phyloP scores from a whole-genome alignment of 176 grass and related monocot genomes.

The Hordeum vulgare region MorexV3_pseudomolecules_assembly NC_058520.1:376567586-376568085 shows the following conservation, averaged over 20 bases:
- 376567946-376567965: neutral
- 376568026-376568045: neutral
- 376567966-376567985: neutral
- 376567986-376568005: neutral
- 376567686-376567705: neutral
- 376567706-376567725: neutral
- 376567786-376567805: neutral
- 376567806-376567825: neutral
- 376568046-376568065: neutral
- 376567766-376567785: neutral
- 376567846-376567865: neutral
- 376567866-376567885: neutral
- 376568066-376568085: neutral
- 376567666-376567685: slow-evolving; percentile 4
- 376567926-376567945: neutral
- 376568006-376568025: neutral
- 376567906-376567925: neutral
- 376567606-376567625: neutral
- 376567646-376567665: neutral
- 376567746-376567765: neutral
- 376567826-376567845: neutral
- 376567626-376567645: neutral
- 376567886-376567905: neutral
- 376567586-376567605: neutral
- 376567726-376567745: neutral